A percentile compares a stretch with the other conserved stretches of the same genome.
These are phyloP conservation scores for Talaromyces sp. DNA, from an alignment of 2,329 filamentous ascomycete species.

Conservation along the genomic window DNA sequence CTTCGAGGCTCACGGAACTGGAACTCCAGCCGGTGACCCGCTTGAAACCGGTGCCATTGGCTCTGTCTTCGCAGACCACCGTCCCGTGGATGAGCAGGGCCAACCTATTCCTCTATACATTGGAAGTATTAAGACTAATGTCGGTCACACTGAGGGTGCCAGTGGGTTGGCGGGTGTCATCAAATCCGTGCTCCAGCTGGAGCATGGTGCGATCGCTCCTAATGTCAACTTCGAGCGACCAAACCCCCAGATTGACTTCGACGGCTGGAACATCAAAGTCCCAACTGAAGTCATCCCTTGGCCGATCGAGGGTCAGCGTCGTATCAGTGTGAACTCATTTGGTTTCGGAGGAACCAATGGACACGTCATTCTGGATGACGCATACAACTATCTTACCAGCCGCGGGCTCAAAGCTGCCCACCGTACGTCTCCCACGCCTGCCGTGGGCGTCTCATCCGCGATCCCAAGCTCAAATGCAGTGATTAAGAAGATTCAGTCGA, in stretches of 20 bases:
- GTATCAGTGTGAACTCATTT: constrained; percentile 17
- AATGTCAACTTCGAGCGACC: constrained; percentile 14
- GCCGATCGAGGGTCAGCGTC: constrained; percentile 1
- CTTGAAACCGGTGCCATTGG: constrained; percentile 15
- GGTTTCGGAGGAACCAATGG: constrained; percentile 12
- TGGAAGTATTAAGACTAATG: neutral
- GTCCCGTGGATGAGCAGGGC: neutral
- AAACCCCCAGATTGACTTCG: constrained; percentile 12
- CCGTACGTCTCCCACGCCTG: neutral
- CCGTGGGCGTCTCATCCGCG: neutral
- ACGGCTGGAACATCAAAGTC: constrained; percentile 11
- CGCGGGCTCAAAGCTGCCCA: neutral
- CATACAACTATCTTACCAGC: neutral
- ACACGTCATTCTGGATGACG: constrained; percentile 12
- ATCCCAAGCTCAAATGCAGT: neutral
- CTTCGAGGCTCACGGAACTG: constrained; percentile 24
- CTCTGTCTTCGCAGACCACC: constrained; percentile 1
- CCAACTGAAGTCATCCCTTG: constrained; percentile 4
- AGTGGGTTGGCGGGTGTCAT: constrained; percentile 7
- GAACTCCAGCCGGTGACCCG: constrained; percentile 17
- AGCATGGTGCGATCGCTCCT: constrained; percentile 14
- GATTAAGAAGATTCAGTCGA: neutral
- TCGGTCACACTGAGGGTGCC: constrained; percentile 4
- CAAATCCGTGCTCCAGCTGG: constrained; percentile 8
- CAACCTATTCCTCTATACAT: neutral